phyloP scores from a whole-genome alignment of 805 yeast species.

The Cyberlindnera americana region DNA sequence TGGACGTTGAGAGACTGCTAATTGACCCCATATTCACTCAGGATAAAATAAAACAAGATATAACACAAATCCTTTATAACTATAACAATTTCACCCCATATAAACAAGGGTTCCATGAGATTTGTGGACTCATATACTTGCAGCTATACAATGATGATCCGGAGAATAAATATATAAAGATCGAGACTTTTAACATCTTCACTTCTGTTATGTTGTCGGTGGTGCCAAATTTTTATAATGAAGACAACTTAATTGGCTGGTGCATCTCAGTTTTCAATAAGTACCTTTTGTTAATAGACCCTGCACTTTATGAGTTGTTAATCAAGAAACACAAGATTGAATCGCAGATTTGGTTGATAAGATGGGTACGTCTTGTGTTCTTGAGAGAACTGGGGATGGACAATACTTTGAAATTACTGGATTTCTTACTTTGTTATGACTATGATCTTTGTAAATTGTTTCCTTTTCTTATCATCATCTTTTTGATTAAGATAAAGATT shows the following conservation, averaged over 20 bases:
- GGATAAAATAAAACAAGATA: constrained; percentile 15
- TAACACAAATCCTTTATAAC: constrained; percentile 25
- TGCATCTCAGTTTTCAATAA: constrained; percentile 41
- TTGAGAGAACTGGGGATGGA: constrained; percentile 43
- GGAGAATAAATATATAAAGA: constrained; percentile 11
- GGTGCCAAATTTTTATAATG: constrained; percentile 43
- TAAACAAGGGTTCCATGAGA: constrained; percentile 53
- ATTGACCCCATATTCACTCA: constrained; percentile 25
- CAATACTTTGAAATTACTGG: constrained; percentile 38
- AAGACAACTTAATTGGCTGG: constrained; percentile 38
- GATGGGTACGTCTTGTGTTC: constrained; percentile 44
- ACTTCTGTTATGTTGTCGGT: constrained; percentile 40
- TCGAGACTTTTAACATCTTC: constrained; percentile 43
- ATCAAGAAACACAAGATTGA: constrained; percentile 42
- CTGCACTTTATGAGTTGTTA: constrained; percentile 42
- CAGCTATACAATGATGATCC: constrained; percentile 36
- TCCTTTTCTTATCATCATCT: constrained; percentile 36
- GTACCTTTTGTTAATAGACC: constrained; percentile 43
- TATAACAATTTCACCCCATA: constrained; percentile 29
- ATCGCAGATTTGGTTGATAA: constrained; percentile 48
- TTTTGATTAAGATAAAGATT: constrained; percentile 42
- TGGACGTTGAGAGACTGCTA: constrained; percentile 27
- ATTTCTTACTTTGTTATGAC: constrained; percentile 35
- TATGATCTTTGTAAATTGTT: constrained; percentile 33
- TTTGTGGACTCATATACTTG: constrained; percentile 43